Conservation (phyloP, 2,329 filamentous ascomycete species). For the Paracoccidioides lutzii region DNA sequence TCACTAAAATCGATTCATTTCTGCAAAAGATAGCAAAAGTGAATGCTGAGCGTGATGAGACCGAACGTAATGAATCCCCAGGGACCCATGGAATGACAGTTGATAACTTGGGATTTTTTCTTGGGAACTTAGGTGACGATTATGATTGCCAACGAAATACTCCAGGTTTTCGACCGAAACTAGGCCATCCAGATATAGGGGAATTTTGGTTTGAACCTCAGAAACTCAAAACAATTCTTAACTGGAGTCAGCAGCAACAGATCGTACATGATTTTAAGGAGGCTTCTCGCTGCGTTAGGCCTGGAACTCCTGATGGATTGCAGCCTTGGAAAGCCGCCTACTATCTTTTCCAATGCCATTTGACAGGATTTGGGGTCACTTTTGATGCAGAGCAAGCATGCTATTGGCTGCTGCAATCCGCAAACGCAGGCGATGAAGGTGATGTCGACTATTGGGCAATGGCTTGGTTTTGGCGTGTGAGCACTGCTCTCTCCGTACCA, state of each 20-base stretch:
- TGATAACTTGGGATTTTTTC: background rate
- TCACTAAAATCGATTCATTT: background rate
- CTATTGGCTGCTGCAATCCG: background rate
- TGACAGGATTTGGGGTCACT: background rate
- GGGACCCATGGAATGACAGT: background rate
- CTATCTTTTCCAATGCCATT: background rate
- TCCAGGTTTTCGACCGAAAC: background rate
- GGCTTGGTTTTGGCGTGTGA: constrained; percentile 1
- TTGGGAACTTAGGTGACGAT: background rate
- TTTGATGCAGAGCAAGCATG: background rate
- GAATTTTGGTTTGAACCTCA: constrained; percentile 1
- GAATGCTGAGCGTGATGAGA: background rate
- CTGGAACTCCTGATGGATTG: background rate
- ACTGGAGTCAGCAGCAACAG: background rate
- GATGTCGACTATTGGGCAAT: constrained; percentile 2
- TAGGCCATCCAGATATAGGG: constrained; percentile 1
- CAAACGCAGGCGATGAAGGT: background rate
- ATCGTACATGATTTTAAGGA: background rate
- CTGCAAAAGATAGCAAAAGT: background rate
- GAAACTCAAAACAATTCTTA: background rate
- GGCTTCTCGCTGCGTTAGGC: background rate
- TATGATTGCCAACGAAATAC: constrained; percentile 1
- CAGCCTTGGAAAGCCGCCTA: constrained; percentile 3
- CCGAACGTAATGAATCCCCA: background rate
- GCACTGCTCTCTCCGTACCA: background rate